Evolutionary conservation across 2,329 filamentous ascomycete species (phyloP).

Genomic region (Mollisiaceae sp.): DNA sequence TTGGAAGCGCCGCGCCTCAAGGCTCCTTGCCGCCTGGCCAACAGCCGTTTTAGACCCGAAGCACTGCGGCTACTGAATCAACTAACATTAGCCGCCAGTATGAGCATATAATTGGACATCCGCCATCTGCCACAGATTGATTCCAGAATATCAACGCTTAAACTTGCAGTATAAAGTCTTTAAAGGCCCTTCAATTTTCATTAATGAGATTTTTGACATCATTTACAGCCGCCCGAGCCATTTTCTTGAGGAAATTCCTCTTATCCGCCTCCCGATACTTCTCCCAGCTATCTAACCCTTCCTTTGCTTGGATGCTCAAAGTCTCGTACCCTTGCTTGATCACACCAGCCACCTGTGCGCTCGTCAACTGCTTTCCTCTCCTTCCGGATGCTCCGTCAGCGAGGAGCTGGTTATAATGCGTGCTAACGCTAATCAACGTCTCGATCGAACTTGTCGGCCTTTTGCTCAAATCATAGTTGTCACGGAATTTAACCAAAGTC

Average conservation of each 20-base stretch:
- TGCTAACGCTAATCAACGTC: constrained; percentile 79
- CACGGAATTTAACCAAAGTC: constrained; percentile 78
- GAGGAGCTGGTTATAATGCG: constrained; percentile 87
- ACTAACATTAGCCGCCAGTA: constrained; percentile 11
- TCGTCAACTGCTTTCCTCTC: constrained; percentile 74
- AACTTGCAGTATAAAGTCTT: neutral
- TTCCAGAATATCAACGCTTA: neutral
- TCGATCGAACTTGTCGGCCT: constrained; percentile 75
- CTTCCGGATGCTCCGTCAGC: constrained; percentile 57
- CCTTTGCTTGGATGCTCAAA: constrained; percentile 85
- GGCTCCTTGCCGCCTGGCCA: constrained; percentile 16
- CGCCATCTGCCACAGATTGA: neutral
- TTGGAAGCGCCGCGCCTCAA: constrained; percentile 26
- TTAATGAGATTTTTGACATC: constrained; percentile 57
- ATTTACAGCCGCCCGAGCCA: constrained; percentile 78
- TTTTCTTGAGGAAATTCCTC: constrained; percentile 83
- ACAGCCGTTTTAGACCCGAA: constrained; percentile 19
- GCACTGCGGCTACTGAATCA: constrained; percentile 20
- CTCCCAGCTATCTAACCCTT: constrained; percentile 85
- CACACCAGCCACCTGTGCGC: constrained; percentile 82
- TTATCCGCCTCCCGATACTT: constrained; percentile 86
- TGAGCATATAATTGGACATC: constrained; percentile 1
- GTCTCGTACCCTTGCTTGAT: constrained; percentile 98
- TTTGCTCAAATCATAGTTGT: constrained; percentile 69
- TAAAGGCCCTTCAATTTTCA: constrained; percentile 28